These are phyloP conservation scores for Achaetomium macrosporum DNA, from an alignment of 2,329 filamentous ascomycete species.

Conservation along the genomic window DNA sequence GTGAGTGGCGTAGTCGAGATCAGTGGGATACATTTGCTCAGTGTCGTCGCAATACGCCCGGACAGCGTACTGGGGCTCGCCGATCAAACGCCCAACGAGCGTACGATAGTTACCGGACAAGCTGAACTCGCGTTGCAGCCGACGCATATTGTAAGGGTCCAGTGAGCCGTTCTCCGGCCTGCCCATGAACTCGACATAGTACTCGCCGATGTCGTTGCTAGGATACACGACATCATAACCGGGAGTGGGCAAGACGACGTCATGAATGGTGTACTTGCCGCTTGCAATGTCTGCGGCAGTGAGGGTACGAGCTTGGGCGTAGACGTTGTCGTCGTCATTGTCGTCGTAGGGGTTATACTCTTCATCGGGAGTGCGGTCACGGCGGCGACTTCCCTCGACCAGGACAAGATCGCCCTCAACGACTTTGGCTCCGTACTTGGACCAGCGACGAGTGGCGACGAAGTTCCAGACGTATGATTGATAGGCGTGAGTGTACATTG, in stretches of 20 bases:
- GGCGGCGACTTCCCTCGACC: slow-evolving; percentile 28
- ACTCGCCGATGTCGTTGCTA: slow-evolving; percentile 72
- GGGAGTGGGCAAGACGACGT: slow-evolving; percentile 86
- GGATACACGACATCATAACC: slow-evolving; percentile 89
- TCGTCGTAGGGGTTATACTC: slow-evolving; percentile 52
- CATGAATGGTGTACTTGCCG: slow-evolving; percentile 74
- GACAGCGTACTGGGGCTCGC: slow-evolving; percentile 61
- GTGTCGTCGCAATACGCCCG: slow-evolving; percentile 63
- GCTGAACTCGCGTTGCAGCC: slow-evolving; percentile 79
- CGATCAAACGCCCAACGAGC: slow-evolving; percentile 65
- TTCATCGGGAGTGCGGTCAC: slow-evolving; percentile 26
- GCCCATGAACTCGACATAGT: slow-evolving; percentile 82
- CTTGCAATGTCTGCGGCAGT: slow-evolving; percentile 71
- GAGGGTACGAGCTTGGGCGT: slow-evolving; percentile 61
- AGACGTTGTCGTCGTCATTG: slow-evolving; percentile 38
- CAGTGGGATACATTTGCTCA: slow-evolving; percentile 84
- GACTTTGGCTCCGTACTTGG: slow-evolving; percentile 64
- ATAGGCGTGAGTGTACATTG: slow-evolving; percentile 97
- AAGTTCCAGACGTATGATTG: slow-evolving; percentile 94
- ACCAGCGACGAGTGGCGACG: slow-evolving; percentile 74
- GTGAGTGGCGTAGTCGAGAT: slow-evolving; percentile 62
- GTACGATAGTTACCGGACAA: slow-evolving; percentile 86
- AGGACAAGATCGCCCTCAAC: slow-evolving; percentile 83
- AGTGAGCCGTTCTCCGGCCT: slow-evolving; percentile 69
- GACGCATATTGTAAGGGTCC: slow-evolving; percentile 80